A percentile compares a stretch with the other conserved stretches of the same genome.
Conservation (phyloP, 352 stramenopile genomes). For the Aphanomyces astaci region DNA sequence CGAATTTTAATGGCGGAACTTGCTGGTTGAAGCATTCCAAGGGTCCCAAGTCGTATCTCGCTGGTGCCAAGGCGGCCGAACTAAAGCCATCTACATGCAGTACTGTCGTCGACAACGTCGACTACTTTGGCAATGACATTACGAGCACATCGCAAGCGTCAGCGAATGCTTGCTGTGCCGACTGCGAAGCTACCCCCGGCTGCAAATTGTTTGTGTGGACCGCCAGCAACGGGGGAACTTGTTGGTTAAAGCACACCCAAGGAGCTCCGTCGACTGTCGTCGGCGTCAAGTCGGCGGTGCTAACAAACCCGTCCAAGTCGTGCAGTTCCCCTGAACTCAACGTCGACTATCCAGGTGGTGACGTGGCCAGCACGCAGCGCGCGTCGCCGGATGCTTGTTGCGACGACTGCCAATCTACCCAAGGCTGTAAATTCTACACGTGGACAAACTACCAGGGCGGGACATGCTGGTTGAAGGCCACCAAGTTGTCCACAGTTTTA, state of each 20-base stretch:
- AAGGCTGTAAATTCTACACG: background rate
- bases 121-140: constrained; percentile 15
- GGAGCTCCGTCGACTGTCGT: background rate
- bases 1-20: background rate
- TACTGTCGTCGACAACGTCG: too few relatives aligned
- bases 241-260: too few relatives aligned
- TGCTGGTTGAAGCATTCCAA: constrained; percentile 3
- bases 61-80: background rate
- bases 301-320: too few relatives aligned
- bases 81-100: too few relatives aligned
- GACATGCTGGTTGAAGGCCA: constrained; percentile 6
- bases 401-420: background rate
- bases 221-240: too few relatives aligned
- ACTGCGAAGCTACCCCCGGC: background rate
- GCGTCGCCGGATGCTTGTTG: background rate
- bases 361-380: background rate
- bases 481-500: too few relatives aligned
- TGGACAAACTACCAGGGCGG: constrained; percentile 9
- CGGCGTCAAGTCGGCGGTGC: background rate
- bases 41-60: background rate
- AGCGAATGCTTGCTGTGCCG: background rate
- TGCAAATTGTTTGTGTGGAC: constrained; percentile 14
- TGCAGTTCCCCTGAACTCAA: too few relatives aligned
- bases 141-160: background rate
- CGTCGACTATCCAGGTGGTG: background rate